Evolutionary conservation across 768 basidiomycete genomes (phyloP).

Genomic region (Boletus reticuloceps): DNA sequence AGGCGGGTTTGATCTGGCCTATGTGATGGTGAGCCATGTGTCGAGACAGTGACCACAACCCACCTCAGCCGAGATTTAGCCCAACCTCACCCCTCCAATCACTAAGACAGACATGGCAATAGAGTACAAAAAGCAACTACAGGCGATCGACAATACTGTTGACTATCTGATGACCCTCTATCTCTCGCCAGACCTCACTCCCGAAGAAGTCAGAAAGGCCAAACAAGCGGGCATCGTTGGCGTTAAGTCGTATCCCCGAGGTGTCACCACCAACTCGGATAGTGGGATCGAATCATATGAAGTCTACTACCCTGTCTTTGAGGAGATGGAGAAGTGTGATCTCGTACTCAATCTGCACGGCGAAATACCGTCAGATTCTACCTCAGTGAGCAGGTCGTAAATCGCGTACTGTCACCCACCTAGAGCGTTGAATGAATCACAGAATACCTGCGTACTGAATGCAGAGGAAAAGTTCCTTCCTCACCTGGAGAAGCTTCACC

Average conservation of each 20-base stretch:
- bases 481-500: slow-evolving; percentile 79
- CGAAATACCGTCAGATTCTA: slow-evolving; percentile 87
- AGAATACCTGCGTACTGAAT: slow-evolving; percentile 93
- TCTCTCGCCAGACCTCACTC: slow-evolving; percentile 87
- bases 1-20: slow-evolving; percentile 89
- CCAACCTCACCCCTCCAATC: slow-evolving; percentile 89
- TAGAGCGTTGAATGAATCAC: background rate
- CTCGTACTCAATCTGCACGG: slow-evolving; percentile 98
- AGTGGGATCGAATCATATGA: slow-evolving; percentile 96
- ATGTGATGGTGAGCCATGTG: slow-evolving; percentile 79
- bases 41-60: slow-evolving; percentile 1
- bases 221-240: slow-evolving; percentile 79
- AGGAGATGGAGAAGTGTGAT: slow-evolving; percentile 88
- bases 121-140: slow-evolving; percentile 72
- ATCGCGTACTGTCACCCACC: background rate
- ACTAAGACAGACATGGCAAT: slow-evolving; percentile 78
- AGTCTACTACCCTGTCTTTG: slow-evolving; percentile 89
- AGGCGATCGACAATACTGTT: slow-evolving; percentile 69
- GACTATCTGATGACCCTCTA: slow-evolving; percentile 97
- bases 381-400: slow-evolving; percentile 39
- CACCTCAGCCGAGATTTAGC: slow-evolving; percentile 46
- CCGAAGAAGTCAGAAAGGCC: slow-evolving; percentile 87
- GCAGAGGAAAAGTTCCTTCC: slow-evolving; percentile 89
- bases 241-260: slow-evolving; percentile 95
- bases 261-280: slow-evolving; percentile 96